These are phyloP conservation scores for Penicillium sp. DNA, from an alignment of 2,329 filamentous ascomycete genomes.

Conservation along the genomic window DNA sequence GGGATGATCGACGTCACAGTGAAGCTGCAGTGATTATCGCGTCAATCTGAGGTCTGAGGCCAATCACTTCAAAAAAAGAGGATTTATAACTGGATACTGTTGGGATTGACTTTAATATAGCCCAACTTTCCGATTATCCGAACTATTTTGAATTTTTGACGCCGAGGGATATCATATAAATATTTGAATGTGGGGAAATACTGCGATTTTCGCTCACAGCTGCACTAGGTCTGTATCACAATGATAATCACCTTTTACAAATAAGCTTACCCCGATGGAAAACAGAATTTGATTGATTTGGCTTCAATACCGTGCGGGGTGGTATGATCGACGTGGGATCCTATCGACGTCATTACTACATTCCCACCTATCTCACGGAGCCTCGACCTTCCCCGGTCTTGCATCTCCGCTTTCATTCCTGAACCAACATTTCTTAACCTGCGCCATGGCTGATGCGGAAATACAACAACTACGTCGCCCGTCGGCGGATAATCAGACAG, in stretches of 20 bases:
- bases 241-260: neutral
- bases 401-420: neutral
- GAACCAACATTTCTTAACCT: neutral
- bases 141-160: neutral
- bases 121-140: neutral
- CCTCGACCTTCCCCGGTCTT: neutral
- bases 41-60: conserved; percentile 3
- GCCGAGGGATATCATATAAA: neutral
- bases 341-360: conserved; percentile 31
- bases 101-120: neutral
- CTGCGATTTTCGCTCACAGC: neutral
- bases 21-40: conserved; percentile 2
- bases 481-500: conserved; percentile 29
- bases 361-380: conserved; percentile 6
- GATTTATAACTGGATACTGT: neutral
- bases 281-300: neutral
- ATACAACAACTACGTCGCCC: conserved; percentile 23
- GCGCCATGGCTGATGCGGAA: conserved; percentile 27
- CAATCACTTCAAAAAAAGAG: neutral
- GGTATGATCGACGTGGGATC: conserved; percentile 13
- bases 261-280: neutral
- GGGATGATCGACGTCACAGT: conserved; percentile 24
- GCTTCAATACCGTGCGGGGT: conserved; percentile 12
- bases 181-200: neutral
- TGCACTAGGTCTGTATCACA: neutral